Evolutionary conservation across 2,329 filamentous ascomycete species (phyloP).

Genomic region (Botryotinia narcissicola): DNA sequence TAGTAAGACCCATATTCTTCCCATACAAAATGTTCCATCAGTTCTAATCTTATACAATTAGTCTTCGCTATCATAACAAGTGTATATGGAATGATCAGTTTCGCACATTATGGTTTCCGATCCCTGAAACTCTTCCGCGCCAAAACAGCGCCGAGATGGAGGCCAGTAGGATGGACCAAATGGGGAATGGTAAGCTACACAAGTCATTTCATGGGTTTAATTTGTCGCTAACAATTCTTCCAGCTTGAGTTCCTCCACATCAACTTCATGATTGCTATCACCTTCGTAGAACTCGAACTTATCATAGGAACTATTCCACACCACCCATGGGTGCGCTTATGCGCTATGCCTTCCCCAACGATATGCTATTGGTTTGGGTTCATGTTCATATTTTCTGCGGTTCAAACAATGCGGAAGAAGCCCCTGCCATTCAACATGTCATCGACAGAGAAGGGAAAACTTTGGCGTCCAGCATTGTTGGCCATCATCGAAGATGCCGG

Average conservation of each 20-base stretch:
- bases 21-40: neutral
- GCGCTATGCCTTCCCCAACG: slow-evolving; percentile 34
- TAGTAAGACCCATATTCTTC: slow-evolving; percentile 21
- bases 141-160: slow-evolving; percentile 27
- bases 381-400: slow-evolving; percentile 27
- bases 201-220: neutral
- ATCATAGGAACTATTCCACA: slow-evolving; percentile 29
- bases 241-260: slow-evolving; percentile 33
- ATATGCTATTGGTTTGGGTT: slow-evolving; percentile 33
- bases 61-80: slow-evolving; percentile 34
- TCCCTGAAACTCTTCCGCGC: slow-evolving; percentile 31
- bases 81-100: slow-evolving; percentile 34
- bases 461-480: slow-evolving; percentile 31
- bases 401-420: slow-evolving; percentile 27
- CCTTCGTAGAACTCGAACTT: slow-evolving; percentile 33
- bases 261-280: slow-evolving; percentile 31
- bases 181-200: slow-evolving; percentile 32
- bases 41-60: slow-evolving; percentile 13
- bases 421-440: slow-evolving; percentile 35
- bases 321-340: slow-evolving; percentile 31
- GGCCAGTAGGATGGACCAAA: slow-evolving; percentile 34
- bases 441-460: slow-evolving; percentile 32
- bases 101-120: slow-evolving; percentile 32
- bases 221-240: slow-evolving; percentile 1
- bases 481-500: slow-evolving; percentile 33